These are phyloP conservation scores for Naematelia encephala DNA, from an alignment of 768 basidiomycete genomes.

Conservation along the genomic window DNA sequence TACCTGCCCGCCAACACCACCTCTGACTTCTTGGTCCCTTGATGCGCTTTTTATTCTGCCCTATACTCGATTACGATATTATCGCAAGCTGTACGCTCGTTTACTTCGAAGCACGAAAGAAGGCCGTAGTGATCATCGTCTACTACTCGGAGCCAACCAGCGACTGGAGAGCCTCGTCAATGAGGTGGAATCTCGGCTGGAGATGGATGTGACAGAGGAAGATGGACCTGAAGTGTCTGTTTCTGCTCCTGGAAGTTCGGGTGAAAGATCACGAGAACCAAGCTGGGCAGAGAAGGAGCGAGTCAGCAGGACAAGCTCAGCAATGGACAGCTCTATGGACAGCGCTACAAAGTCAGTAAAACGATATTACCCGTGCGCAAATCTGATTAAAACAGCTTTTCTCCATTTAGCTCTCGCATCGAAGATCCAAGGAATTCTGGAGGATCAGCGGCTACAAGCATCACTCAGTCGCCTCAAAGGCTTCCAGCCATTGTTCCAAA, in stretches of 20 bases:
- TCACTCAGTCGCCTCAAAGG: constrained; percentile 35
- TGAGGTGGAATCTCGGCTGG: constrained; percentile 62
- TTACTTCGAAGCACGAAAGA: constrained; percentile 80
- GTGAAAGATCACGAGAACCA: constrained; percentile 24
- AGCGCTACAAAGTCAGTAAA: constrained; percentile 40
- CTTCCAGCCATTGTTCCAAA: constrained; percentile 23
- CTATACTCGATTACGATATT: constrained; percentile 78
- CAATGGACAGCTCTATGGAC: constrained; percentile 36
- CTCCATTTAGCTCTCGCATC: constrained; percentile 42
- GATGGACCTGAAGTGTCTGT: constrained; percentile 10
- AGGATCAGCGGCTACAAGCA: constrained; percentile 37
- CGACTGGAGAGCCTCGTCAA: constrained; percentile 71
- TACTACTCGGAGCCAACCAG: constrained; percentile 75
- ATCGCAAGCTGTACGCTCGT: constrained; percentile 81
- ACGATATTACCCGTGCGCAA: neutral
- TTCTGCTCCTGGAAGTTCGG: constrained; percentile 9
- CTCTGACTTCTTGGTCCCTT: constrained; percentile 64
- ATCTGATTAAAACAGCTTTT: constrained; percentile 33
- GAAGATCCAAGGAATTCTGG: constrained; percentile 37
- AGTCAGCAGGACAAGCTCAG: constrained; percentile 35
- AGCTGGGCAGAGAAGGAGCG: constrained; percentile 39
- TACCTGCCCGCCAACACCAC: constrained; percentile 60
- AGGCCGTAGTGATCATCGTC: constrained; percentile 77
- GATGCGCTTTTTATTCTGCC: constrained; percentile 86
- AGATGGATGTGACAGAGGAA: constrained; percentile 56